Base-by-base conservation (phyloP, 768 basidiomycete species). In the Boletus sp. region DNA sequence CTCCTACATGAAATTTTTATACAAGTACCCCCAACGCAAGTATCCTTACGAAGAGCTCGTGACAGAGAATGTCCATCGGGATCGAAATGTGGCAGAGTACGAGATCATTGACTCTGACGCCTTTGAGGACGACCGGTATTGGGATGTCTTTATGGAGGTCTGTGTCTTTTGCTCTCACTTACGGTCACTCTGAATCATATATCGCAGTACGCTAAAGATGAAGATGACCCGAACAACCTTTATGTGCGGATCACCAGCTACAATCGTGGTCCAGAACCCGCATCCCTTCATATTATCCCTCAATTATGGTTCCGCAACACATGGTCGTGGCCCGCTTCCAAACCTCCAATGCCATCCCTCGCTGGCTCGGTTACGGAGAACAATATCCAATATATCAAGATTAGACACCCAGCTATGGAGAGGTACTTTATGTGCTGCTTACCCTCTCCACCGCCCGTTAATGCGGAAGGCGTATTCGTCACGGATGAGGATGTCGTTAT, bases 1-100 rank as follows among this genome's bases (percentile, higher is more conserved):
- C 67, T 97, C 95, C 7, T 99, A 98, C 81, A 98, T 99, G 97
- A 99, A 99, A 73, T 98, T 92, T 74, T 77, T 98, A 55, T 99
- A 99, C 84, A 99, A 99, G 72, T 99, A 99, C 65, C 95, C 97
- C 12, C 97, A 99, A 71, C 79, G 85, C 64, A 78, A 81, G 35
- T 99, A 83, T 73, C 97, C 97, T 1, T 99, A 99, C 73, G 95
- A 98, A 67, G 84, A 96, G 58, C 84, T 99, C 52, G 89, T 97
- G 12, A 74, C 78, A 46, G 94, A 99, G 76, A 95, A 88, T 68
- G 77, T 83, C 66, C 83, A 87, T 63, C 81, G 97, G 47, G 83
- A 83, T 64, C 83, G 97, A 46, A 86, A 97, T 56, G 94, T 94
- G 14, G 76, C 83, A 54, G 97, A 99, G 73, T 98, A 84, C 67